A percentile compares a stretch with the other conserved stretches of the same genome.
phyloP scores from a whole-genome alignment of 179 eudicot genomes.

The Beta corolliflora region DNA sequence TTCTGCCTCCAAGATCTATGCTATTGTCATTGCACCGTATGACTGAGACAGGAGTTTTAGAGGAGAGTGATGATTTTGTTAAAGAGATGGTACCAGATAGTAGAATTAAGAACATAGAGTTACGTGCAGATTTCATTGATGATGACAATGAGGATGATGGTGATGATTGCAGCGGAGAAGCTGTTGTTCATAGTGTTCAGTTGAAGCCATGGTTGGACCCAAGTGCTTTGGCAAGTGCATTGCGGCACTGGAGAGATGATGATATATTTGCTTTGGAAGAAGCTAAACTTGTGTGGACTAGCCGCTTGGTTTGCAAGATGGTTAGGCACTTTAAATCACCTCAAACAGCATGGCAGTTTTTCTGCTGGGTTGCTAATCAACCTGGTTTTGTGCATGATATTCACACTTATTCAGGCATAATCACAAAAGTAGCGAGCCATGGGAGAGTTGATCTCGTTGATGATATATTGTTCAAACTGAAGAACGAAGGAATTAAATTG shows the following conservation, averaged over 20 bases:
- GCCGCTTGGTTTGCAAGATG: slow-evolving; percentile 81
- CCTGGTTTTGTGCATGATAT: slow-evolving; percentile 72
- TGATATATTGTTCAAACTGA: slow-evolving; percentile 51
- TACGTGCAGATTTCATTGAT: slow-evolving; percentile 28
- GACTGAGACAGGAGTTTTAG: slow-evolving; percentile 60
- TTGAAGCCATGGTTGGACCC: slow-evolving; percentile 87
- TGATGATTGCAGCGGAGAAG: slow-evolving; percentile 32
- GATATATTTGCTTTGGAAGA: slow-evolving; percentile 70
- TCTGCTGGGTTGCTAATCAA: slow-evolving; percentile 73
- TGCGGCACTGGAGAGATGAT: slow-evolving; percentile 60
- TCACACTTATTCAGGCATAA: slow-evolving; percentile 70
- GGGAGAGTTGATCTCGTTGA: slow-evolving; percentile 58
- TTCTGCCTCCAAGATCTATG: slow-evolving; percentile 70
- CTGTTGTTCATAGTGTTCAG: slow-evolving; percentile 34
- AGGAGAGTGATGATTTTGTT: slow-evolving; percentile 49
- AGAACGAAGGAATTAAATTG: slow-evolving; percentile 54
- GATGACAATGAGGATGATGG: slow-evolving; percentile 47
- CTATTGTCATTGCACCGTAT: slow-evolving; percentile 49
- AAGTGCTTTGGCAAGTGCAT: slow-evolving; percentile 76
- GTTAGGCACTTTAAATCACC: slow-evolving; percentile 61
- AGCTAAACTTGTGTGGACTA: slow-evolving; percentile 81
- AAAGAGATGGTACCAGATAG: slow-evolving; percentile 66
- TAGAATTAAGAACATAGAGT: slow-evolving; percentile 54
- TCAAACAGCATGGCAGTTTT: slow-evolving; percentile 76
- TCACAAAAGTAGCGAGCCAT: slow-evolving; percentile 53